Base-by-base conservation (phyloP, 1,139 yeast genomes). In the Yamadazyma songkhlaensis region DNA sequence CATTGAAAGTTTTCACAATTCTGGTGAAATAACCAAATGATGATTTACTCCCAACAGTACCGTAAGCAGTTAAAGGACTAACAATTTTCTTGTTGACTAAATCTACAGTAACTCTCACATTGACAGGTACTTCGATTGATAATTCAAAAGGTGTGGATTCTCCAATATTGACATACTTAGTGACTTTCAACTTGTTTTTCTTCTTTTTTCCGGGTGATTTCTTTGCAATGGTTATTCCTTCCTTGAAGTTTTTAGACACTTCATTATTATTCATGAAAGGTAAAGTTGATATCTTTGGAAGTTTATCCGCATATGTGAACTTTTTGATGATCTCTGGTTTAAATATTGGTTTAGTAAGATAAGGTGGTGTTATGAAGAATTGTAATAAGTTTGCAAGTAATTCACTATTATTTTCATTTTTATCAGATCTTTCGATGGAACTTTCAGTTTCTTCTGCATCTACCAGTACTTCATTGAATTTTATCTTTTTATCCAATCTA, bases 361-460 rank as follows among this genome's bases (percentile, higher is more conserved):
- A 87, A 35, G 90, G 86, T 1, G 97, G 97, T 0, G 97, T 89
- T 11, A 89, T 78, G 51, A 87, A 87, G 54, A 68, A 89, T 55
- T 88, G 96, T 38, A 89, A 64, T 37, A 89, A 66, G 2, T 83
- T 71, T 1, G 95, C 94, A 32, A 87, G 68, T 12, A 81, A 53
- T 53, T 81, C 60, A 0, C 81, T 64, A 34, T 75, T 67, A 28
- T 68, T 53, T 13, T 37, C 45, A 38, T 44, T 41, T 9, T 4
- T 20, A 27, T 31, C 24, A 3, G 31, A 34, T 9, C 22, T 7
- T 9, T 39, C 38, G 3, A 6, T 9, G 7, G 12, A 7, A 13
- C n/a, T 11, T n/a, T 32, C 38, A 49, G 3, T 31, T 22, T 42
- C 34, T 45, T 13, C 27, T 6, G 17, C 20, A 6, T 38, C 37